Conservation (phyloP, 805 yeast genomes). For the Starmerella potacharoeniae region DNA sequence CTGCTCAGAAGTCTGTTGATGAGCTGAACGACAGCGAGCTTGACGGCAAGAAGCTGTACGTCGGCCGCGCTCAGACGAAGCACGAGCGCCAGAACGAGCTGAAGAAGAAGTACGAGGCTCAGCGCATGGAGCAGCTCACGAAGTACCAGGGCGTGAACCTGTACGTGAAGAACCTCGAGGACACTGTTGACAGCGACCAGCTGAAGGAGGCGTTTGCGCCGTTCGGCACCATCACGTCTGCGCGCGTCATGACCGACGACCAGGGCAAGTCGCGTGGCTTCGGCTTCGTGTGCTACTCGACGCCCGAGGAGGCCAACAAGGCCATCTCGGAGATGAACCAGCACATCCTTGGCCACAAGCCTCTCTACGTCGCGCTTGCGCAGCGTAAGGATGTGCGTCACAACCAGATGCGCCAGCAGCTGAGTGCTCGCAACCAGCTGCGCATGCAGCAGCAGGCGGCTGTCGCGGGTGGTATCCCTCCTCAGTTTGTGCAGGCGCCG, state of each 20-base stretch:
- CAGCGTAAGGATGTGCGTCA: conserved; percentile 98
- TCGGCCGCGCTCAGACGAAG: conserved; percentile 99
- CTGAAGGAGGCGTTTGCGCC: conserved; percentile 86
- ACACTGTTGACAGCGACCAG: conserved; percentile 79
- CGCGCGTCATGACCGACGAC: conserved; percentile 92
- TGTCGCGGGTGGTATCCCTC: conserved; percentile 69
- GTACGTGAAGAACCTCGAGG: conserved; percentile 94
- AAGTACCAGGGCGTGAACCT: conserved; percentile 97
- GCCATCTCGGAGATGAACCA: conserved; percentile 98
- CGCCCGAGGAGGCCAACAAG: conserved; percentile 98
- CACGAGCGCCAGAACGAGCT: conserved; percentile 93
- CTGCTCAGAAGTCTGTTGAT: conserved; percentile 85
- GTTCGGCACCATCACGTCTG: conserved; percentile 90
- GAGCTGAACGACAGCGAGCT: conserved; percentile 78
- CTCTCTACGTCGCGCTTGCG: conserved; percentile 95
- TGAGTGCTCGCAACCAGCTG: conserved; percentile 95
- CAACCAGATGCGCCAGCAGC: conserved; percentile 92
- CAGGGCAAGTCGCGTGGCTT: conserved; percentile 93
- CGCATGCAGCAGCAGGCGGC: conserved; percentile 91
- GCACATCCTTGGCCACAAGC: conserved; percentile 88
- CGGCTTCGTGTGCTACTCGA: conserved; percentile 94
- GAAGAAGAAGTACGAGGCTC: conserved; percentile 85
- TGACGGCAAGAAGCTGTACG: conserved; percentile 71
- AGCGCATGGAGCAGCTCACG: conserved; percentile 78
- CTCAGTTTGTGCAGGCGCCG: conserved; percentile 54